Evolutionary conservation across 768 basidiomycete genomes (phyloP).

Genomic region (Piloderma croceum): DNA sequence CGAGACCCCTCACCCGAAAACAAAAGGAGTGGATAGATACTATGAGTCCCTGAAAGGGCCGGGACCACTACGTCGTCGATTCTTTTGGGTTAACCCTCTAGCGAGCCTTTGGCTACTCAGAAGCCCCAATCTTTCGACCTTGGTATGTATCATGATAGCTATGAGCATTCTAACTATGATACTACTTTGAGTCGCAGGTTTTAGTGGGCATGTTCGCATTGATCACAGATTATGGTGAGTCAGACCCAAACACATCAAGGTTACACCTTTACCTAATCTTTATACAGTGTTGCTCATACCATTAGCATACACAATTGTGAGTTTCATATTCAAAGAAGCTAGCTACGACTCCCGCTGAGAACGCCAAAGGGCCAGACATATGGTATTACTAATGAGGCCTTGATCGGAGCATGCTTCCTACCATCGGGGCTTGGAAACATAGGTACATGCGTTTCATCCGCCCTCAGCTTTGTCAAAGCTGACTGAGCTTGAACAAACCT

Average conservation of each 20-base stretch:
- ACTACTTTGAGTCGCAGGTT: no score
- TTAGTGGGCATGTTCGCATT: constrained; percentile 30
- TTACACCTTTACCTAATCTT: no score
- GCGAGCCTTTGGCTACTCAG: constrained; percentile 43
- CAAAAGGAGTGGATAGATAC: constrained; percentile 49
- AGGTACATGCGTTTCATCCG: constrained; percentile 24
- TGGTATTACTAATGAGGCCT: constrained; percentile 47
- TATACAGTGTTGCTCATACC: constrained; percentile 45
- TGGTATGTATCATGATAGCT: constrained; percentile 41
- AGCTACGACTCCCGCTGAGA: background rate
- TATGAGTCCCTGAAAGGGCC: no score
- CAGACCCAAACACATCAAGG: no score
- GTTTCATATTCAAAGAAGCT: constrained; percentile 13
- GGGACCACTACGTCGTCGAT: no score
- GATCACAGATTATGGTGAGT: constrained; percentile 32
- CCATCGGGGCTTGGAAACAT: constrained; percentile 57
- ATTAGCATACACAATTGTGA: constrained; percentile 60
- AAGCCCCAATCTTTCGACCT: constrained; percentile 59
- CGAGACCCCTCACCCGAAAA: constrained; percentile 61
- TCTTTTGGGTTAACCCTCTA: constrained; percentile 57
- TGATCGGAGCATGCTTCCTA: constrained; percentile 56
- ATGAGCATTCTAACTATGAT: constrained; percentile 26
- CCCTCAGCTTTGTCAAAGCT: background rate
- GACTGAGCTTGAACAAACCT: no score
- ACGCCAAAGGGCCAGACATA: constrained; percentile 51